Conservation (phyloP, 345 rosid species). For the Sonneratia alba region DNA sequence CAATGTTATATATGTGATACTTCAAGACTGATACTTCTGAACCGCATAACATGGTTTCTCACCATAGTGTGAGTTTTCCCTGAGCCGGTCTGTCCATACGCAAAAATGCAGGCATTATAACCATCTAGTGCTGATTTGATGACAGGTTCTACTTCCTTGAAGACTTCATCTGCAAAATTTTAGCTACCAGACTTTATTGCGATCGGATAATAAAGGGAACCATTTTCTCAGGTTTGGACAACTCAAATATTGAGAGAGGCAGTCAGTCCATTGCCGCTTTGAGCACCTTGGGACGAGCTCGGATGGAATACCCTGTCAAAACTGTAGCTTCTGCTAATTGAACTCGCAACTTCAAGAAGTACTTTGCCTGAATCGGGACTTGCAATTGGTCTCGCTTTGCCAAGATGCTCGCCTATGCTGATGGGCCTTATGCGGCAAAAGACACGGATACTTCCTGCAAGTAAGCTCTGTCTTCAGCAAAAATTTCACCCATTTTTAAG, state of each 20-base stretch:
- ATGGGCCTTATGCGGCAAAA: constrained; percentile 66
- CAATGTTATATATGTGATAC: neutral
- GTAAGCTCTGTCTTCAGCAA: neutral
- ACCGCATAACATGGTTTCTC: constrained; percentile 8
- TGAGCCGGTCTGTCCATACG: constrained; percentile 79
- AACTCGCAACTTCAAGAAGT: constrained; percentile 28
- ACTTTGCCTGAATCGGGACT: constrained; percentile 42
- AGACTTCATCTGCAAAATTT: constrained; percentile 52
- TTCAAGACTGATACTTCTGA: neutral
- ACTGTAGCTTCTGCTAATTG: constrained; percentile 40
- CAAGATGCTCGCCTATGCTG: constrained; percentile 19
- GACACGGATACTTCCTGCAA: constrained; percentile 66
- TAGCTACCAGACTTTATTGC: constrained; percentile 10
- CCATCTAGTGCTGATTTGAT: constrained; percentile 73
- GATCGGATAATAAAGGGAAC: constrained; percentile 5
- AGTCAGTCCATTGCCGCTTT: neutral
- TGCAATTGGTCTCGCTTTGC: constrained; percentile 25
- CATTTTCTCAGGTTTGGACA: neutral
- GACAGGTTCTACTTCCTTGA: constrained; percentile 71
- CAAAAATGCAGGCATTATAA: constrained; percentile 76
- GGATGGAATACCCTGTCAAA: constrained; percentile 62
- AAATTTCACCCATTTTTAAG: neutral
- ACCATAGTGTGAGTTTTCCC: constrained; percentile 87
- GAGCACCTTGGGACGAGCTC: constrained; percentile 59
- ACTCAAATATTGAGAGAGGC: neutral